Evolutionary conservation across 148 eudicot genomes (phyloP).

Genomic region (Chenopodium formosanum): DNA sequence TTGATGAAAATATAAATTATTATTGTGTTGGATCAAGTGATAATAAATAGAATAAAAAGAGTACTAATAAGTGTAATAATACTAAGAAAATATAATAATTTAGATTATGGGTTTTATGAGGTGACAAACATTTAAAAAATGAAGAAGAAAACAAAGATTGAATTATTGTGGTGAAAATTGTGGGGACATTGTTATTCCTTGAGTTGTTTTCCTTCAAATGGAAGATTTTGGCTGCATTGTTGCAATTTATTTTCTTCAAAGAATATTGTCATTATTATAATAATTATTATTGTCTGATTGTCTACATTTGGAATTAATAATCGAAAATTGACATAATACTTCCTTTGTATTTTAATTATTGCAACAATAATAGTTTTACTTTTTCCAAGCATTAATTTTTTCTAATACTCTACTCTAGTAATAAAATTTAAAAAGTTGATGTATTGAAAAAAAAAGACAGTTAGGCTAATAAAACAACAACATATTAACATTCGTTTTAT

Average conservation of each 20-base stretch:
- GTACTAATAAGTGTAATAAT: neutral
- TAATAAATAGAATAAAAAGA: neutral
- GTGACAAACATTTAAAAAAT: neutral
- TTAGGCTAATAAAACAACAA: no score
- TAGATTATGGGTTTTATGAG: neutral
- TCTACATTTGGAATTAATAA: neutral
- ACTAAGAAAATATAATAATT: neutral
- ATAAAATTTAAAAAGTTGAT: no score
- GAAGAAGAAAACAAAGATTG: neutral
- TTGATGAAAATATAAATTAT: neutral
- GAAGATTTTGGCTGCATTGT: conserved; percentile 18
- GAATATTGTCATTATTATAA: neutral
- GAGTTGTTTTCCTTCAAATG: neutral
- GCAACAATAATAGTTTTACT: no score
- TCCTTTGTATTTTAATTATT: no score
- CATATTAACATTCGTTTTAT: no score
- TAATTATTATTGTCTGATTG: neutral
- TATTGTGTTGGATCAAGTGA: neutral
- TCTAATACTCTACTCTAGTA: no score
- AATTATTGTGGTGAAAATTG: neutral
- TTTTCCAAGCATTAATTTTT: no score
- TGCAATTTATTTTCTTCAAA: neutral
- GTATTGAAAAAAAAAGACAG: no score
- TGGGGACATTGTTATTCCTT: conserved; percentile 2
- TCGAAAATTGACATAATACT: no score